Evolutionary conservation across 345 rosid genomes (phyloP).

Genomic region (Trapa incisa): DNA sequence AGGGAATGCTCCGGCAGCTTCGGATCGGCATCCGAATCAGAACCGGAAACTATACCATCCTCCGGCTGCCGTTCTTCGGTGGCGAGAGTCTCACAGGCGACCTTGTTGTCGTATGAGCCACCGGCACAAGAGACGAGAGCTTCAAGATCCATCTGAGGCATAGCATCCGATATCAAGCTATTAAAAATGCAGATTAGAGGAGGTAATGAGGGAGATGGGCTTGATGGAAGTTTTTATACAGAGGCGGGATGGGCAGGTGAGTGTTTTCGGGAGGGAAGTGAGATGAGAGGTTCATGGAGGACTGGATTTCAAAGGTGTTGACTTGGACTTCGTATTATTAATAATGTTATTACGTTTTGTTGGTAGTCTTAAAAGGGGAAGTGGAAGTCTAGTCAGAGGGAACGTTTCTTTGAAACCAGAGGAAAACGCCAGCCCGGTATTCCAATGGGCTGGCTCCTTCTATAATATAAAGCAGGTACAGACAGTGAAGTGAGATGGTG

Average conservation of each 20-base stretch:
- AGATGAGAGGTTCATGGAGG: neutral
- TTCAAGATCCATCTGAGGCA: conserved; percentile 74
- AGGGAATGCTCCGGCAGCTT: conserved; percentile 14
- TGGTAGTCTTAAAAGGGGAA: no score
- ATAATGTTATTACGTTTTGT: no score
- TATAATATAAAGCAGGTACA: no score
- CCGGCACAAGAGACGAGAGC: conserved; percentile 62
- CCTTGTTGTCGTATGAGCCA: conserved; percentile 50
- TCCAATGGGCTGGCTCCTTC: no score
- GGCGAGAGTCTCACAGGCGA: conserved; percentile 65
- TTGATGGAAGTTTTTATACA: neutral
- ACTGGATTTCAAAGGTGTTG: neutral
- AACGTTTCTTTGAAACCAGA: no score
- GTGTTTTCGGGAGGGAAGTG: neutral
- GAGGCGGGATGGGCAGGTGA: neutral
- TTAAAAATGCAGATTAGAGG: neutral
- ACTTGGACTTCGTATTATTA: neutral
- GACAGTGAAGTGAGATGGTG: no score
- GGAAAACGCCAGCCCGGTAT: no score
- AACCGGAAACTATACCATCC: neutral
- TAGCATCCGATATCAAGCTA: conserved; percentile 46
- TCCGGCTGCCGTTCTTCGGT: neutral
- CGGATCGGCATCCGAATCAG: no score
- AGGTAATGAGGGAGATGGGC: no score
- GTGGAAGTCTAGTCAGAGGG: no score